Evolutionary conservation across 441 rosid species (phyloP), one percentile per base, ranked within the genome.

Genomic region (Croton setiger): DNA sequence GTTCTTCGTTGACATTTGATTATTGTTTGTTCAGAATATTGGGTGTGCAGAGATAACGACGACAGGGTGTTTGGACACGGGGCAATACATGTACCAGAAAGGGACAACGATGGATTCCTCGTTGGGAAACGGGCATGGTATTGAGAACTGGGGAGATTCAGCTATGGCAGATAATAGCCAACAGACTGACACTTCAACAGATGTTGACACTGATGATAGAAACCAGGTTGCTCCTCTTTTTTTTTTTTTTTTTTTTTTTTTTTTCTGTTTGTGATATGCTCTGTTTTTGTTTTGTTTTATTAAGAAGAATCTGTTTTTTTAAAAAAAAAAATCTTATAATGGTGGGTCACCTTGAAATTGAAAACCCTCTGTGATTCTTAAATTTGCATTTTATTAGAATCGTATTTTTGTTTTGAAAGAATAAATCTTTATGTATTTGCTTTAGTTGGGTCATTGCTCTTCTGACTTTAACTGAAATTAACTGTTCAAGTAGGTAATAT

Each of bases 131-230:
- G 85, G 83, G 51, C 82, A 80, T 71, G 48, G 49, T 43, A 81
- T 83, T 61, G 90, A 91, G 84, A 93, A 86, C 72, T 89, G 98
- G 97, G 91, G 86, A 23, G 97, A 93, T 54, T 91, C 96, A 72
- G 91, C 83, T 59, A 80, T 89, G 82, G 93, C 88, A 45, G 94
- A 88, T 79, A 84, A 85, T 76, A 88, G 97, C 88, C 98, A 87
- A 72, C 97, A 91, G 72, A 91, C 98, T 74, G 98, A 91, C 87
- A 89, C 97, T 80, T 91, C 97, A 55, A 91, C 97, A 77, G 98
- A 91, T 84, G 78, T 88, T 69, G 97, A 91, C 78, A 87, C 85
- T 69, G 98, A 94, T 78, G 93, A 94, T 66, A 91, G 77, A 78
- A 74, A 82, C 84, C 93, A 91, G 88, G 98, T 91, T 39, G 43